Percentiles rank a stretch among this genome's conserved stretches.
Conservation (phyloP, 176 grass and related monocot genomes). For the Chrysopogon serrulatus region DNA sequence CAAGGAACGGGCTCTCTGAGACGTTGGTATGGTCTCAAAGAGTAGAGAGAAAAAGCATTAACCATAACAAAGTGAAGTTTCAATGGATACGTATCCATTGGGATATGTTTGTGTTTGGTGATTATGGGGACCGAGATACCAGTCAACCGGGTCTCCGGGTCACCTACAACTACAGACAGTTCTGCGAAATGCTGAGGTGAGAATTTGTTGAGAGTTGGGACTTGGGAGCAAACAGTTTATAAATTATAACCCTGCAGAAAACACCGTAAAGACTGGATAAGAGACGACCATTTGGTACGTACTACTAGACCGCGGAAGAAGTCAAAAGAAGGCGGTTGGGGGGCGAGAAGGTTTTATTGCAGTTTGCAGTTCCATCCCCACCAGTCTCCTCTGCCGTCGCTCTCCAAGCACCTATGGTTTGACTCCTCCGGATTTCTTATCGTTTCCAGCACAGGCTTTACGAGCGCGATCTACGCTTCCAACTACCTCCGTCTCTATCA, state of each 20-base stretch:
- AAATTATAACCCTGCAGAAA: neutral
- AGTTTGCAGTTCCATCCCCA: neutral
- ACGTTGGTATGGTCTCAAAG: no score
- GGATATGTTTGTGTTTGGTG: neutral
- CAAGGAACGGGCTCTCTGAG: no score
- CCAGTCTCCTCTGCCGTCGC: slow-evolving; percentile 20
- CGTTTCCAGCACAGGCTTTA: neutral
- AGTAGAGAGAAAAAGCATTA: no score
- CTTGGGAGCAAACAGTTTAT: neutral
- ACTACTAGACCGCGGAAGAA: neutral
- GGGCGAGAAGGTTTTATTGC: neutral
- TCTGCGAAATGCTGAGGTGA: no score
- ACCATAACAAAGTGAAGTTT: no score
- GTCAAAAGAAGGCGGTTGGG: slow-evolving; percentile 11
- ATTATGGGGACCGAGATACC: neutral
- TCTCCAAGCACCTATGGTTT: slow-evolving; percentile 31
- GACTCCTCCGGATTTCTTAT: slow-evolving; percentile 8
- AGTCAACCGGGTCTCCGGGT: neutral
- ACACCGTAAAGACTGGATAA: neutral
- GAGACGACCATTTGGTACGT: neutral
- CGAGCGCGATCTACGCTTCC: neutral
- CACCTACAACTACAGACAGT: neutral
- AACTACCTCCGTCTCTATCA: neutral
- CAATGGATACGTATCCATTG: neutral
- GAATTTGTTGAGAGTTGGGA: no score